A percentile compares a stretch with the other conserved stretches of the same genome.
phyloP scores from a whole-genome alignment of 441 rosid genomes.

The Bruguiera hainesii region DNA sequence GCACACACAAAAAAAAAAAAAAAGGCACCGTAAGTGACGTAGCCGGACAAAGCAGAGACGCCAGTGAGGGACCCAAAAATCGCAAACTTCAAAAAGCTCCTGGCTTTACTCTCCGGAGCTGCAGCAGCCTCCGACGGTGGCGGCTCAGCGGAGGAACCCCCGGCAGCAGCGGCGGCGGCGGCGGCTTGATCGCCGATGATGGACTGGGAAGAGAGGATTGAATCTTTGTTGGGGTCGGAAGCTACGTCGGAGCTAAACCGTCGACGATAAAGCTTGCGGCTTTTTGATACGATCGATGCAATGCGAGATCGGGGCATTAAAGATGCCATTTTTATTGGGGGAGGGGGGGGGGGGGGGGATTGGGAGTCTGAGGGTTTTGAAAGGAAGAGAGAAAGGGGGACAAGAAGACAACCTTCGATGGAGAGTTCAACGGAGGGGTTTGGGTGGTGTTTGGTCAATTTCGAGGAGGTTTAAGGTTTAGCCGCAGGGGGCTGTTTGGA shows the following conservation, averaged over 20 bases:
- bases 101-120: slow-evolving; percentile 31
- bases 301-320: slow-evolving; percentile 25
- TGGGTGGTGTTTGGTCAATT: too few species aligned
- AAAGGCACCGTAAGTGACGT: slow-evolving; percentile 60
- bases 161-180: slow-evolving; percentile 22
- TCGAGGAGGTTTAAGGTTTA: too few species aligned
- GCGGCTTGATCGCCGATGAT: slow-evolving; percentile 41
- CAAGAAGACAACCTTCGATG: background rate
- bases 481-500: too few species aligned
- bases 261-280: slow-evolving; percentile 20
- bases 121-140: slow-evolving; percentile 22
- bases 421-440: background rate
- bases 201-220: slow-evolving; percentile 40
- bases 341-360: background rate
- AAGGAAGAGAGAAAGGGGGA: background rate
- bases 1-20: background rate
- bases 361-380: slow-evolving; percentile 14
- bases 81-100: slow-evolving; percentile 53
- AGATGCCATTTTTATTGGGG: slow-evolving; percentile 16
- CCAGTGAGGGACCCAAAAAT: slow-evolving; percentile 57
- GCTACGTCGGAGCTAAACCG: slow-evolving; percentile 35
- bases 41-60: slow-evolving; percentile 50
- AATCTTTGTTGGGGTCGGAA: slow-evolving; percentile 35
- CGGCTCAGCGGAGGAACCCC: slow-evolving; percentile 24
- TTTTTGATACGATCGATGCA: slow-evolving; percentile 6